Evolutionary conservation across 495 filamentous ascomycete genomes (phyloP).

Genomic region (Penicillium silybi): DNA sequence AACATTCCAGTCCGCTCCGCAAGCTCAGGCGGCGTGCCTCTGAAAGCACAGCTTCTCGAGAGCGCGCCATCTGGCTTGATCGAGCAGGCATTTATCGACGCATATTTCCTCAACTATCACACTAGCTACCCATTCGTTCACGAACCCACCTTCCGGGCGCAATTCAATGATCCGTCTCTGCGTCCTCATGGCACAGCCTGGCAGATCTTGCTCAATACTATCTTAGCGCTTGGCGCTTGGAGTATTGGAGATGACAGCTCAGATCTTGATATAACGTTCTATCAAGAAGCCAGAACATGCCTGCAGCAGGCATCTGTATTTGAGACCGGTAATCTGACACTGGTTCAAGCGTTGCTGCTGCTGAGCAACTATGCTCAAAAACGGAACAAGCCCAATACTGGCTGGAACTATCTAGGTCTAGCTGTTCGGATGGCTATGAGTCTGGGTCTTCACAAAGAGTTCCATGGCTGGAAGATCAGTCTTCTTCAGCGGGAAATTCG

Average conservation of each 20-base stretch:
- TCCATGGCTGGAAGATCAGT: slow-evolving; percentile 50
- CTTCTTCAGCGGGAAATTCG: slow-evolving; percentile 47
- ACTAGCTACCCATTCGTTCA: slow-evolving; percentile 53
- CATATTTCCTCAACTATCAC: slow-evolving; percentile 52
- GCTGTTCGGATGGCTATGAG: slow-evolving; percentile 52
- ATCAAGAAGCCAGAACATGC: slow-evolving; percentile 42
- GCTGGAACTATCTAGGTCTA: slow-evolving; percentile 52
- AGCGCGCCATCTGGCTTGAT: slow-evolving; percentile 42
- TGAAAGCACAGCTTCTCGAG: slow-evolving; percentile 40
- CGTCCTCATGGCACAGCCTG: slow-evolving; percentile 48
- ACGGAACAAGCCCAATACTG: slow-evolving; percentile 53
- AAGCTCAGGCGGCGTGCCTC: slow-evolving; percentile 30
- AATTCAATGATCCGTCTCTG: slow-evolving; percentile 48
- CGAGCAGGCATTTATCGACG: slow-evolving; percentile 47
- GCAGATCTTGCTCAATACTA: slow-evolving; percentile 50
- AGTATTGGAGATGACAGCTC: slow-evolving; percentile 48
- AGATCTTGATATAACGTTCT: slow-evolving; percentile 45
- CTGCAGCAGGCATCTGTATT: slow-evolving; percentile 46
- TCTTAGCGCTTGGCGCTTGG: slow-evolving; percentile 50
- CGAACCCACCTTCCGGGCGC: slow-evolving; percentile 51
- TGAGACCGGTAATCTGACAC: slow-evolving; percentile 49
- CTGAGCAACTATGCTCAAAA: slow-evolving; percentile 55
- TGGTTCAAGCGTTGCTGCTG: slow-evolving; percentile 49
- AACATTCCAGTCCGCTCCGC: slow-evolving; percentile 37
- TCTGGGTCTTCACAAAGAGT: slow-evolving; percentile 53